A percentile compares a stretch with the other conserved stretches of the same genome.
phyloP scores from a whole-genome alignment of 495 filamentous ascomycete genomes.

The Penicillium mononematosum region DNA sequence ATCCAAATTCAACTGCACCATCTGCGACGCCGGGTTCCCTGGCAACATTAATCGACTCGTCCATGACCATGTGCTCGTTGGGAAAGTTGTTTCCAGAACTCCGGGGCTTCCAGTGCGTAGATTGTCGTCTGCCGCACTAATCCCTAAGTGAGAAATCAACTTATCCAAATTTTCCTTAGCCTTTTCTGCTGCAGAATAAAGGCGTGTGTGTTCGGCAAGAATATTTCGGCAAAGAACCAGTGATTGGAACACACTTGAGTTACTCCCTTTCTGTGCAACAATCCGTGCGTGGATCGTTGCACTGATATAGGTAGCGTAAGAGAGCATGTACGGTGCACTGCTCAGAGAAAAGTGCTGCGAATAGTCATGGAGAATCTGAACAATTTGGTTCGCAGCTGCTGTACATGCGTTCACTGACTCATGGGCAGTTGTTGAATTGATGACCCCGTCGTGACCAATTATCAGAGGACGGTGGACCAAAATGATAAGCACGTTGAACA shows the following conservation, averaged over 20 bases:
- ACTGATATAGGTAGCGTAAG: conserved; percentile 37
- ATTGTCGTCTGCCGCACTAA: conserved; percentile 9
- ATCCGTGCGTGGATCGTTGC: conserved; percentile 36
- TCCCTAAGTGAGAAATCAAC: conserved; percentile 20
- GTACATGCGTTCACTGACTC: conserved; percentile 32
- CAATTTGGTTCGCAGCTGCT: conserved; percentile 31
- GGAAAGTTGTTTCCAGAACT: not conserved
- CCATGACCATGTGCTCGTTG: not conserved
- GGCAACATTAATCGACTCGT: not conserved
- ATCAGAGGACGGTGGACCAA: conserved; percentile 31
- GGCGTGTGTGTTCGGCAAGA: conserved; percentile 18
- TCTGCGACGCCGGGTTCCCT: not conserved
- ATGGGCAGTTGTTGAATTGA: conserved; percentile 22
- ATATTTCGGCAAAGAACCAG: conserved; percentile 22
- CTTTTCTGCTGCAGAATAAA: conserved; percentile 29
- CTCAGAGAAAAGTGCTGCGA: conserved; percentile 27
- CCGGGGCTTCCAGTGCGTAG: not conserved
- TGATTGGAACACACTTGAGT: conserved; percentile 24
- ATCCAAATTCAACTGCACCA: conserved; percentile 12
- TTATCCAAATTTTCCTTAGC: conserved; percentile 25
- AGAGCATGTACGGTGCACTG: conserved; percentile 34
- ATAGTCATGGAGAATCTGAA: conserved; percentile 33
- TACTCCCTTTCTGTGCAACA: conserved; percentile 27
- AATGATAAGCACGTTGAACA: conserved; percentile 33
- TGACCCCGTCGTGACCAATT: conserved; percentile 14